Evolutionary conservation across 495 filamentous ascomycete species (phyloP).

Genomic region (Hypoxylon crocopeplum): DNA sequence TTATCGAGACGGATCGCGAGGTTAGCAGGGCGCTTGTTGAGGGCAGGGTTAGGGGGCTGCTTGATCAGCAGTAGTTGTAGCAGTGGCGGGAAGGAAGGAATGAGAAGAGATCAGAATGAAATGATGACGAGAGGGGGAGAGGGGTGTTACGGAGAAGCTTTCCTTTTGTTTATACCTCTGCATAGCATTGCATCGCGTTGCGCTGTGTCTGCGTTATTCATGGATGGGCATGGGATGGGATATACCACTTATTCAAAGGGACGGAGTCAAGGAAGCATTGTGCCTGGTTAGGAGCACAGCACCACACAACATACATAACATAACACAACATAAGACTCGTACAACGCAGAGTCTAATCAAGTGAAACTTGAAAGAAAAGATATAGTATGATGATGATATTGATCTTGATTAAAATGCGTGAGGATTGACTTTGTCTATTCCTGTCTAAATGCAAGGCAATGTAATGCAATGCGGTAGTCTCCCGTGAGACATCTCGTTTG

Average conservation of each 20-base stretch:
- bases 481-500: conserved; percentile 9
- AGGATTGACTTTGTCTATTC: neutral
- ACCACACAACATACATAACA: too few relatives aligned
- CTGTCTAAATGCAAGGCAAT: neutral
- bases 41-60: conserved; percentile 49
- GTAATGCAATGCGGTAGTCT: neutral
- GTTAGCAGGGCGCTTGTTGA: conserved; percentile 51
- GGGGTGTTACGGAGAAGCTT: neutral
- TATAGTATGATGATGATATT: neutral
- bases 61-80: conserved; percentile 40
- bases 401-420: neutral
- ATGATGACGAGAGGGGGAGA: neutral
- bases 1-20: conserved; percentile 56
- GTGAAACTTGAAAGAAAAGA: too few relatives aligned
- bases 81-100: neutral
- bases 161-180: too few relatives aligned
- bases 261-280: too few relatives aligned
- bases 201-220: neutral
- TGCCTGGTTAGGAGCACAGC: too few relatives aligned
- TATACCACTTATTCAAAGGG: neutral
- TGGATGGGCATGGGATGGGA: neutral
- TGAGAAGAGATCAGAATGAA: too few relatives aligned
- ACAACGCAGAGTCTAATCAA: too few relatives aligned
- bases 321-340: neutral
- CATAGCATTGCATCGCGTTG: conserved; percentile 24